Conservation (phyloP, 805 yeast genomes). For the Metschnikowia amazonensis region DNA sequence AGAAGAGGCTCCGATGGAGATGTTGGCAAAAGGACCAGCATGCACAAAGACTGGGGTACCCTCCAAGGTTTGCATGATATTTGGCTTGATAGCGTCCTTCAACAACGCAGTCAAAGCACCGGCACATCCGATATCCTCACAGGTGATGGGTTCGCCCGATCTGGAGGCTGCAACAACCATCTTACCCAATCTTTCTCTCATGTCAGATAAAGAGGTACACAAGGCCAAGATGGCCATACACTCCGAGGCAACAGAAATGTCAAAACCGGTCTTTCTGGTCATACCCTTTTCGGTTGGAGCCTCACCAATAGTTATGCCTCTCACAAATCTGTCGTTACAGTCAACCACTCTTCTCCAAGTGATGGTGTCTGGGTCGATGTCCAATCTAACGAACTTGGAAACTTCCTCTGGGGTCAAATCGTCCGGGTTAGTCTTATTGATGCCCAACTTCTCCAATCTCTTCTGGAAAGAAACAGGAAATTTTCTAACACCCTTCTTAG, state of each 20-base stretch:
- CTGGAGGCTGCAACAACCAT: constrained; percentile 71
- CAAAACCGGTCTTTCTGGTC: constrained; percentile 73
- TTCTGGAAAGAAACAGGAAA: constrained; percentile 66
- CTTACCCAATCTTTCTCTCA: constrained; percentile 70
- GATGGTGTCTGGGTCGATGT: constrained; percentile 74
- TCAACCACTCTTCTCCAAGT: constrained; percentile 84
- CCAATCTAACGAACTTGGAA: constrained; percentile 59
- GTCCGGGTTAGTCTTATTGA: constrained; percentile 66
- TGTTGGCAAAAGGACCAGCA: constrained; percentile 88
- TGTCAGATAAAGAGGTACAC: constrained; percentile 63
- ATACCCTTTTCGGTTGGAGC: constrained; percentile 78
- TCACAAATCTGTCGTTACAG: constrained; percentile 73
- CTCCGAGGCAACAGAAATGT: constrained; percentile 81
- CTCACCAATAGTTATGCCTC: constrained; percentile 76
- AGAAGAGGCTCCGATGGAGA: constrained; percentile 82
- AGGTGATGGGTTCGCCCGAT: constrained; percentile 70
- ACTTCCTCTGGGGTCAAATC: constrained; percentile 69
- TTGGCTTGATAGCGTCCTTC: constrained; percentile 81
- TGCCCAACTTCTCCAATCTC: constrained; percentile 66
- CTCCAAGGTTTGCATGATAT: constrained; percentile 82
- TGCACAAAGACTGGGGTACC: constrained; percentile 86
- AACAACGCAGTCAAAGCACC: constrained; percentile 81
- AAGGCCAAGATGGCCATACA: constrained; percentile 82
- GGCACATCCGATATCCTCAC: constrained; percentile 82
- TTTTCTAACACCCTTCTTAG: constrained; percentile 63